Conservation (phyloP, 139 green algal species). For the Volvox africanus region DNA sequence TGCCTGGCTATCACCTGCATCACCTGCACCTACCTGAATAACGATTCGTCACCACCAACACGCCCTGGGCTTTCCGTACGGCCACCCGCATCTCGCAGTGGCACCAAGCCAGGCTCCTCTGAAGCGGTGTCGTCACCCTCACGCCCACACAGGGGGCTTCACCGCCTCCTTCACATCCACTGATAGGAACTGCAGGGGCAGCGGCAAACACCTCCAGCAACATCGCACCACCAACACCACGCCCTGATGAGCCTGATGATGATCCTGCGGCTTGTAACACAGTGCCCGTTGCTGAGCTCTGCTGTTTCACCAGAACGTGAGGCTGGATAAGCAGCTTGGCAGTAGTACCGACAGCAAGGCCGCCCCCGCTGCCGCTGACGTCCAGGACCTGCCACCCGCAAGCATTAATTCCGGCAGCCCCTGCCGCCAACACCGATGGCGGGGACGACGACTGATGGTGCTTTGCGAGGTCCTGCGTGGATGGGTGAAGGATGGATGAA, state of each 20-base stretch:
- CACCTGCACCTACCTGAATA: constrained; percentile 9
- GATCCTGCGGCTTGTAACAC: too few species aligned
- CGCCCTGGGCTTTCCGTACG: neutral
- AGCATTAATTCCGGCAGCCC: too few species aligned
- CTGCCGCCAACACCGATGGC: too few species aligned
- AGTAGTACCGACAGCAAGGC: too few species aligned
- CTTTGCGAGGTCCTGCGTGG: too few species aligned
- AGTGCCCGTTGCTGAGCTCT: neutral
- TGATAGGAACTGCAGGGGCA: neutral
- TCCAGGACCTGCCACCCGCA: too few species aligned
- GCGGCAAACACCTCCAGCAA: constrained; percentile 8
- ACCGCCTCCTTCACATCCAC: neutral
- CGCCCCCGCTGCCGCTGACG: too few species aligned
- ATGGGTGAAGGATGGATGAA: too few species aligned
- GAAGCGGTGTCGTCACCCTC: neutral
- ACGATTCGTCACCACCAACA: constrained; percentile 4
- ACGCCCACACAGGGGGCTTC: neutral
- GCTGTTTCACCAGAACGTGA: neutral
- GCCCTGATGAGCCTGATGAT: too few species aligned
- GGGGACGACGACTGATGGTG: too few species aligned
- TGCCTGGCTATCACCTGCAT: neutral
- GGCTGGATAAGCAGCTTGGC: constrained; percentile 1
- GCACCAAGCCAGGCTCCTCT: neutral
- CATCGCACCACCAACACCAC: neutral
- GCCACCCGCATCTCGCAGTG: neutral